These are phyloP conservation scores for Leccinum incarnatum DNA, from an alignment of 768 basidiomycete genomes.

Conservation along the genomic window DNA sequence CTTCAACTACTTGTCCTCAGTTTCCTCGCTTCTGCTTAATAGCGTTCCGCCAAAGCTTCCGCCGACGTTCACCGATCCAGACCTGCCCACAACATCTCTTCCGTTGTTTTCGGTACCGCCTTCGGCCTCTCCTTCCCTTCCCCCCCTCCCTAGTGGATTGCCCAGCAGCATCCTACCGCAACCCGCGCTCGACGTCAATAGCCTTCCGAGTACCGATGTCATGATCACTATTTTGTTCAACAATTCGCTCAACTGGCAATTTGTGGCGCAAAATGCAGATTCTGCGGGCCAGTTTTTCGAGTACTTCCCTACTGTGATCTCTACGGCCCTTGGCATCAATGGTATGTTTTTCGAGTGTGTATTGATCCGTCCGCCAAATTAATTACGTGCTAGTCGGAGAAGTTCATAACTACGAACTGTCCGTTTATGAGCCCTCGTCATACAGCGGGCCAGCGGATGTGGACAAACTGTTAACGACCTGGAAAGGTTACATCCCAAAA, in stretches of 20 bases:
- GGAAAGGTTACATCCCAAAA: slow-evolving; percentile 64
- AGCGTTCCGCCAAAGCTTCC: slow-evolving; percentile 19
- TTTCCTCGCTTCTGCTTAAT: slow-evolving; percentile 34
- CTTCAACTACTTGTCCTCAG: slow-evolving; percentile 35
- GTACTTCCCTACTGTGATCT: slow-evolving; percentile 55
- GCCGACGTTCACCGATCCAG: slow-evolving; percentile 36
- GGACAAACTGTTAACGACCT: slow-evolving; percentile 61
- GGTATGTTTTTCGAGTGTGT: slow-evolving; percentile 29
- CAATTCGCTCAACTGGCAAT: slow-evolving; percentile 59
- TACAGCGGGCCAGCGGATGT: slow-evolving; percentile 51
- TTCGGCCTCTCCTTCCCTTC: slow-evolving; percentile 24
- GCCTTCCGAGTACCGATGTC: slow-evolving; percentile 38
- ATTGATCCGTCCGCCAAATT: slow-evolving; percentile 20
- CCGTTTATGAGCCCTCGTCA: slow-evolving; percentile 62
- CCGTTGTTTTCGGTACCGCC: slow-evolving; percentile 22
- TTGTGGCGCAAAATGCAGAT: slow-evolving; percentile 55
- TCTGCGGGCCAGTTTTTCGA: slow-evolving; percentile 78
- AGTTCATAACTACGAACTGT: slow-evolving; percentile 55
- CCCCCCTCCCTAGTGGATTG: slow-evolving; percentile 54
- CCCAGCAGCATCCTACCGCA: slow-evolving; percentile 60
- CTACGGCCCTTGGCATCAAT: slow-evolving; percentile 42
- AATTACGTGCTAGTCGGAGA: slow-evolving; percentile 33
- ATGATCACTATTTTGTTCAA: slow-evolving; percentile 69
- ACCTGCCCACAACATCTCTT: slow-evolving; percentile 33
- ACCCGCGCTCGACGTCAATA: slow-evolving; percentile 19